These are phyloP conservation scores for Trichosporon asahii DNA, from an alignment of 1,284 basidiomycete species.

Conservation along the genomic window DNA sequence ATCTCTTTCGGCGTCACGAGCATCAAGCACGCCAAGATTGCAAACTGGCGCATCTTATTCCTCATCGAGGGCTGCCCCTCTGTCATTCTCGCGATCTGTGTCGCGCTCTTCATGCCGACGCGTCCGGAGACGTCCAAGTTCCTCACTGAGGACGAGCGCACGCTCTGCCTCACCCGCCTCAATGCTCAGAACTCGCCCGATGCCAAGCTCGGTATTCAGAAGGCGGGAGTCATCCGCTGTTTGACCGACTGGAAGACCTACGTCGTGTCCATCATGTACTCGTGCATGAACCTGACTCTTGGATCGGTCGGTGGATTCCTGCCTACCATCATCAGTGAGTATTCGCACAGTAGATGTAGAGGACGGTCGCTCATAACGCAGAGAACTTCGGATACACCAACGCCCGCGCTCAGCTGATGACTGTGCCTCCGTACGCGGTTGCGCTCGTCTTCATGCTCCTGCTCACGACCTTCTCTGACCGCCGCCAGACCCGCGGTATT, in stretches of 20 bases:
- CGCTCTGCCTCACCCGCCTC: conserved; percentile 68
- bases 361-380: neutral
- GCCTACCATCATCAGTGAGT: conserved; percentile 66
- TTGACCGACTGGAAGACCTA: conserved; percentile 62
- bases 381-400: conserved; percentile 51
- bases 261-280: conserved; percentile 61
- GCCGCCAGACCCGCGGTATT: conserved; percentile 62
- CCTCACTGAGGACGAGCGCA: conserved; percentile 68
- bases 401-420: conserved; percentile 56
- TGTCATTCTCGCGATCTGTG: conserved; percentile 64
- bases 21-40: conserved; percentile 39
- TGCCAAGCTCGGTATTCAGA: conserved; percentile 47
- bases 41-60: conserved; percentile 44
- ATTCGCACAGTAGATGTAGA: neutral
- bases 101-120: conserved; percentile 66
- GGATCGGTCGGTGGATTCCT: conserved; percentile 77
- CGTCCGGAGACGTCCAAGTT: conserved; percentile 71
- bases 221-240: conserved; percentile 57
- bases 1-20: conserved; percentile 45
- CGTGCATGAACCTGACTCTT: conserved; percentile 68
- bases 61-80: conserved; percentile 60
- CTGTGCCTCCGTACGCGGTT: conserved; percentile 27
- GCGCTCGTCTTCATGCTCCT: conserved; percentile 62
- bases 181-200: conserved; percentile 68
- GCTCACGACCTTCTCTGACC: conserved; percentile 67